These are phyloP conservation scores for Arctostaphylos glauca DNA, from an alignment of 148 eudicot genomes.

Conservation along the genomic window DNA sequence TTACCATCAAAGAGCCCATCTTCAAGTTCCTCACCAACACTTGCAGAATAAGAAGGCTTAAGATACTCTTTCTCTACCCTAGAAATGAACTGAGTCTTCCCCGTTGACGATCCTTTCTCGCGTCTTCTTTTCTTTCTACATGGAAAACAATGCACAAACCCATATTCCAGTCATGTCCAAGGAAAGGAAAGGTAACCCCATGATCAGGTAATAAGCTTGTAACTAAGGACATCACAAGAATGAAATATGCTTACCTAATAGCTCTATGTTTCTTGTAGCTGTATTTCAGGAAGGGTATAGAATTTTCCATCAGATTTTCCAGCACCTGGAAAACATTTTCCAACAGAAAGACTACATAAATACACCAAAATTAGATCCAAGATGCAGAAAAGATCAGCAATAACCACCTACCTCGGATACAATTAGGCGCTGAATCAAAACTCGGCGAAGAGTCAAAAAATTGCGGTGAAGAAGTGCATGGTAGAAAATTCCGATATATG, in stretches of 20 bases:
- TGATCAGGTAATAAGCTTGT: background rate
- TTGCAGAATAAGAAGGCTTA: slow-evolving; percentile 82
- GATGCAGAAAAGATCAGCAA: background rate
- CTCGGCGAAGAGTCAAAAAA: slow-evolving; percentile 78
- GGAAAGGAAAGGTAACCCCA: background rate
- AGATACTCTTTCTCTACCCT: slow-evolving; percentile 94
- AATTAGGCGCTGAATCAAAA: slow-evolving; percentile 79
- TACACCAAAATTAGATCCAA: background rate
- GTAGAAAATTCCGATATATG: slow-evolving; percentile 90
- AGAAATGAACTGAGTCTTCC: slow-evolving; percentile 46
- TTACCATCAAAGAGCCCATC: slow-evolving; percentile 99
- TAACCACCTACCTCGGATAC: slow-evolving; percentile 60
- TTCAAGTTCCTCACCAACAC: slow-evolving; percentile 91
- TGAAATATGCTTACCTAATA: slow-evolving; percentile 48
- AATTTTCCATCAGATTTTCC: slow-evolving; percentile 76
- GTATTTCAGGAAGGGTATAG: slow-evolving; percentile 76
- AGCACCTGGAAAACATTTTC: slow-evolving; percentile 54
- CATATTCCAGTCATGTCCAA: background rate
- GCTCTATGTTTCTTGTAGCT: slow-evolving; percentile 69
- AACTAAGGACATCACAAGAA: background rate
- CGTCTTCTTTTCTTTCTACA: slow-evolving; percentile 64
- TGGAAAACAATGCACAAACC: slow-evolving; percentile 6
- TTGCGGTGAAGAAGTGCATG: slow-evolving; percentile 90
- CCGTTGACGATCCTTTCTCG: slow-evolving; percentile 45
- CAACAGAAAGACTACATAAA: background rate